Evolutionary conservation across 177 flowering plant genomes (phyloP), one percentile per base, ranked within the genome.

Genomic region (Vitis hybrid): DNA sequence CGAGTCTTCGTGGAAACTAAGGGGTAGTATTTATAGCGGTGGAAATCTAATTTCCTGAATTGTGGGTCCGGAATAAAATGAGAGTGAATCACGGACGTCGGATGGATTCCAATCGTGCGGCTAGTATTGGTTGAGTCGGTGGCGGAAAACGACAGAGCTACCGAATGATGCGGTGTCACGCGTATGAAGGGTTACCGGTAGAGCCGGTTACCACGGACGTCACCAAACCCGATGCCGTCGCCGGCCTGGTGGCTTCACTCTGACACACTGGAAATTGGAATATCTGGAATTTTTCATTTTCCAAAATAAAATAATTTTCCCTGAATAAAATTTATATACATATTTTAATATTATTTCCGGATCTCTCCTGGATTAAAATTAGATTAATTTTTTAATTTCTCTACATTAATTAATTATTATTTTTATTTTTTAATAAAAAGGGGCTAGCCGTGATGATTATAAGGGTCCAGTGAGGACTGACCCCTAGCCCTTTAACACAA

Each of bases 111-210:
- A 11, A 52, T 65, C 57, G 5, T 12, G 52, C 68, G 68, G 68
- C 48, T 65, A 6, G 3, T 19, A 52, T 19, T 27, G 11, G 6
- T 27, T 7, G 59, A 27, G 68, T 65, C 68, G 58, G 68, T 65
- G 49, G 17, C 2, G 6, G 51, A 62, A 30, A 35, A 62, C 17
- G 64, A 62, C 64, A 14, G 24, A 62, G 46, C 46, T 17, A 19
- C 46, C 27, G 12, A 5, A 24, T 7, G 2, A 3, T 19, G 19
- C 21, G 27, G 5, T 58, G 14, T 19, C 21, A 21, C 12, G 9
- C 2, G 18, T 21, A 4, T 2, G n/a, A 14, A 14, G 4, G n/a
- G 55, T 11, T 11, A 52, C 14, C 55, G 13, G 46, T 52, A 13
- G 14, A 14, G 55, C n/a, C n/a, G 55, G 55, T 52, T 11, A 52